phyloP scores from a whole-genome alignment of 208 protist species.

The Trypanosoma rangeli region DNA sequence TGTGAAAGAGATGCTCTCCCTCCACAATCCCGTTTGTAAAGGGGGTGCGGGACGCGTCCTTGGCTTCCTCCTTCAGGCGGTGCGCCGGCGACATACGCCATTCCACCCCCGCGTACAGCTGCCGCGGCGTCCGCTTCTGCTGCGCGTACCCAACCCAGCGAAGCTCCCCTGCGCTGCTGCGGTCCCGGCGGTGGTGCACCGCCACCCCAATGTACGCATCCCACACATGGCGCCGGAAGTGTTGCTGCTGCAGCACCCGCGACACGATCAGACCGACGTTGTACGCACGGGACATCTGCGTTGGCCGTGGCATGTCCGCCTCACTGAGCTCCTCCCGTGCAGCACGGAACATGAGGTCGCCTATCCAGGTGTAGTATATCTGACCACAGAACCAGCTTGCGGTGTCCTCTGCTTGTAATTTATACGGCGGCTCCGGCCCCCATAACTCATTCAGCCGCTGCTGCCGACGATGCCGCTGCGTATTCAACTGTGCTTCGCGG shows the following conservation, averaged over 20 bases:
- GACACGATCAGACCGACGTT: slow-evolving; percentile 28
- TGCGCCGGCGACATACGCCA: slow-evolving; percentile 40
- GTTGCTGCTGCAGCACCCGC: slow-evolving; percentile 30
- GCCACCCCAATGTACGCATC: slow-evolving; percentile 33
- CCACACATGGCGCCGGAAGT: slow-evolving; percentile 34
- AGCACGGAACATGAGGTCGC: slow-evolving; percentile 28
- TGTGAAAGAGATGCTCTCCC: slow-evolving; percentile 66
- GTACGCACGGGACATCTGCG: slow-evolving; percentile 22
- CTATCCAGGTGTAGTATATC: slow-evolving; percentile 45
- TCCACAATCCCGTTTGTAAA: slow-evolving; percentile 47
- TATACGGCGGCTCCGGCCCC: slow-evolving; percentile 31
- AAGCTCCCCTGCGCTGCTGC: slow-evolving; percentile 29
- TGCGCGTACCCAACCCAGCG: slow-evolving; percentile 61
- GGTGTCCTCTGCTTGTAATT: slow-evolving; percentile 29
- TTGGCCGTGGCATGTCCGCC: slow-evolving; percentile 30
- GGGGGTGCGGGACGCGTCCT: background rate
- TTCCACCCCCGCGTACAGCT: slow-evolving; percentile 69
- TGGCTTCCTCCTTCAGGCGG: slow-evolving; percentile 8
- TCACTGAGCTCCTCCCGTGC: slow-evolving; percentile 35
- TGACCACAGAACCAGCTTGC: slow-evolving; percentile 8
- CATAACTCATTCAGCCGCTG: slow-evolving; percentile 7
- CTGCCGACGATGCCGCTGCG: background rate
- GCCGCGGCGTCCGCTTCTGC: slow-evolving; percentile 35
- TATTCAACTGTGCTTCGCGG: background rate
- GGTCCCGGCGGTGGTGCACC: slow-evolving; percentile 28